Conservation (phyloP, 768 basidiomycete genomes). For the Xanthoconium purpureum region DNA sequence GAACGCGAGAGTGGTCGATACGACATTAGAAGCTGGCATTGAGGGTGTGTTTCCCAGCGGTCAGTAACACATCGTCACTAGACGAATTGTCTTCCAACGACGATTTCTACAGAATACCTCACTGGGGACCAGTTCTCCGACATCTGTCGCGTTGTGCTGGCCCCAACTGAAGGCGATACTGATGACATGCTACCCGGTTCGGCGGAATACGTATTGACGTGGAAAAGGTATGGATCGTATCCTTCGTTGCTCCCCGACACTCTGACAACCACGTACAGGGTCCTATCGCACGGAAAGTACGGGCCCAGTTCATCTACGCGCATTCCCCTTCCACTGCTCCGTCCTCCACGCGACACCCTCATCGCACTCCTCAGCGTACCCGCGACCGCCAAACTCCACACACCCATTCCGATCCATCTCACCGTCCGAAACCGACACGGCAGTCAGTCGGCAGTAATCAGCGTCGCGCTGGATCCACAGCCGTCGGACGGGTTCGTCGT, state of each 20-base stretch:
- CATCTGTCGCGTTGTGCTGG: conserved; percentile 49
- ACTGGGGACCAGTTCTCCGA: conserved; percentile 64
- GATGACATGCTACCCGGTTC: conserved; percentile 43
- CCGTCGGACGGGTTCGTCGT: conserved; percentile 74
- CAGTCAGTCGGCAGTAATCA: conserved; percentile 62
- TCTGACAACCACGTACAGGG: conserved; percentile 32
- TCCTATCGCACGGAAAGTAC: conserved; percentile 41
- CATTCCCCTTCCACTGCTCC: conserved; percentile 59
- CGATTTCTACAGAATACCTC: conserved; percentile 47
- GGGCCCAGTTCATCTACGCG: conserved; percentile 47
- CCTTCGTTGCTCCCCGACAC: neutral
- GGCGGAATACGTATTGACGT: conserved; percentile 58
- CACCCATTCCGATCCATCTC: conserved; percentile 52
- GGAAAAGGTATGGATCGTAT: conserved; percentile 53
- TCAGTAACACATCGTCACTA: conserved; percentile 17
- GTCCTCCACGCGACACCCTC: conserved; percentile 58
- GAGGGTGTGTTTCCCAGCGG: conserved; percentile 48
- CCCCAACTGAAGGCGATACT: conserved; percentile 38
- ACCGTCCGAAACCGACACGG: conserved; percentile 65
- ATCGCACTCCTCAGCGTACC: conserved; percentile 66
- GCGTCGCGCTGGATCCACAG: conserved; percentile 71
- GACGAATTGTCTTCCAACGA: neutral
- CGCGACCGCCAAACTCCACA: conserved; percentile 60
- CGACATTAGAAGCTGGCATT: conserved; percentile 46
- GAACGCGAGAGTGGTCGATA: conserved; percentile 48